phyloP scores from a whole-genome alignment of 495 filamentous ascomycete genomes.

The Penicillium antarcticum region DNA sequence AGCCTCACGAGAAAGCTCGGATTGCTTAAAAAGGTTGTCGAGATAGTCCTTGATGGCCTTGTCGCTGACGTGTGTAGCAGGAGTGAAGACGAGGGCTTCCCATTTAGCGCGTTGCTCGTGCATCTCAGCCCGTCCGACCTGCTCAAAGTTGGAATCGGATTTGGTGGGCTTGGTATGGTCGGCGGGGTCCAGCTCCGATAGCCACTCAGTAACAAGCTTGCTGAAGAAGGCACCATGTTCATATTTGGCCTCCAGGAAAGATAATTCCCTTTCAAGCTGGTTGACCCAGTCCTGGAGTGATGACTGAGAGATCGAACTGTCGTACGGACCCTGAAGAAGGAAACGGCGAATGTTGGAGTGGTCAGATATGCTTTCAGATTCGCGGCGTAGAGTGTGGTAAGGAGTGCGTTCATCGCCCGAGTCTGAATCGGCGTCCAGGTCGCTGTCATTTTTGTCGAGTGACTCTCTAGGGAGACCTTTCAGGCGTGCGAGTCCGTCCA shows the following conservation, averaged over 20 bases:
- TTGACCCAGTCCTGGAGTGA: conserved; percentile 45
- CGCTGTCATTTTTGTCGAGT: conserved; percentile 33
- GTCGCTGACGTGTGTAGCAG: conserved; percentile 40
- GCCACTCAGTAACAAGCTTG: conserved; percentile 61
- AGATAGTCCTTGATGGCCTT: conserved; percentile 49
- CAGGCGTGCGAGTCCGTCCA: conserved; percentile 39
- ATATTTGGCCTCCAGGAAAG: conserved; percentile 51
- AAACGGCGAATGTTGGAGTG: conserved; percentile 48
- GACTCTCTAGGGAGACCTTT: conserved; percentile 35
- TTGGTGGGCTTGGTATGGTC: background rate
- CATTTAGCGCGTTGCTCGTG: conserved; percentile 49
- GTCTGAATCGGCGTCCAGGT: conserved; percentile 25
- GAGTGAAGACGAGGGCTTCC: conserved; percentile 57
- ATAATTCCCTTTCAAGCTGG: conserved; percentile 46
- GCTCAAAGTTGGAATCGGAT: conserved; percentile 24
- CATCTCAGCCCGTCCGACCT: conserved; percentile 45
- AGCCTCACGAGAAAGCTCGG: conserved; percentile 36
- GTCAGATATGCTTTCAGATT: conserved; percentile 15
- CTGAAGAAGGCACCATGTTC: conserved; percentile 62
- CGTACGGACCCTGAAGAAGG: conserved; percentile 54
- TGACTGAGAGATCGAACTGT: conserved; percentile 50
- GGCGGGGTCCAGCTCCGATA: conserved; percentile 32
- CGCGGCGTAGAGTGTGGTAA: conserved; percentile 1
- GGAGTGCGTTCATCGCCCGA: background rate
- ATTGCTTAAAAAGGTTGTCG: conserved; percentile 45